phyloP scores from a whole-genome alignment of 345 rosid species.

The Excoecaria agallocha region DNA sequence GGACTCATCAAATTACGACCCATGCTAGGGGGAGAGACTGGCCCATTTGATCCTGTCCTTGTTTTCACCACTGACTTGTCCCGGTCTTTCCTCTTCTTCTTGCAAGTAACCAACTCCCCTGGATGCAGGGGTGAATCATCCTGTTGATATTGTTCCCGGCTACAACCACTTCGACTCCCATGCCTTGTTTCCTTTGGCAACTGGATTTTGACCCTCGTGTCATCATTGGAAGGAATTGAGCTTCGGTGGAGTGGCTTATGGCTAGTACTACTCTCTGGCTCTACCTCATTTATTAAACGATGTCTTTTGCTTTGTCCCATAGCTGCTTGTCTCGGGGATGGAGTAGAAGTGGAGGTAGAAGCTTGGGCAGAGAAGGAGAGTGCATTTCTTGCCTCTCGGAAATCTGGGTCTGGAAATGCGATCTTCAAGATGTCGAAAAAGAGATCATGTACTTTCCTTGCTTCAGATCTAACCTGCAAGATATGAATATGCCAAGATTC shows the following conservation, averaged over 20 bases:
- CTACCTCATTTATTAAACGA: conserved; percentile 52
- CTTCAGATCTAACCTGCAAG: conserved; percentile 88
- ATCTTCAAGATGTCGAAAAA: conserved; percentile 92
- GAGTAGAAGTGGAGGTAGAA: conserved; percentile 45
- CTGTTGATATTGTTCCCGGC: conserved; percentile 48
- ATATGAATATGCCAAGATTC: conserved; percentile 17
- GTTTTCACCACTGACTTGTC: conserved; percentile 66
- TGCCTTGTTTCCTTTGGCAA: conserved; percentile 69
- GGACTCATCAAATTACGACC: conserved; percentile 66
- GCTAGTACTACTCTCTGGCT: conserved; percentile 49
- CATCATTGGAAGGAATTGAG: conserved; percentile 43
- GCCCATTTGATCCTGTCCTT: conserved; percentile 64
- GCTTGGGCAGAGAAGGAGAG: conserved; percentile 62
- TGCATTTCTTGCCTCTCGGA: conserved; percentile 71
- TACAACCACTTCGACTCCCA: conserved; percentile 48
- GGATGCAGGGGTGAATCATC: conserved; percentile 86
- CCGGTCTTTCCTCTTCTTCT: conserved; percentile 97
- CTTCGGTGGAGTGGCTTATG: conserved; percentile 56
- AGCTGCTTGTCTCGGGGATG: conserved; percentile 51
- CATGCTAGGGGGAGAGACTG: conserved; percentile 73
- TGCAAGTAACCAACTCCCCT: conserved; percentile 91
- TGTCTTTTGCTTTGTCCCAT: conserved; percentile 64
- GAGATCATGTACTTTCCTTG: conserved; percentile 92
- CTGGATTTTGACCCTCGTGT: conserved; percentile 66
- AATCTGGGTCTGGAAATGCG: conserved; percentile 86